phyloP scores from a whole-genome alignment of 495 filamentous ascomycete species.

The Friedmanniomyces endolithicus region DNA sequence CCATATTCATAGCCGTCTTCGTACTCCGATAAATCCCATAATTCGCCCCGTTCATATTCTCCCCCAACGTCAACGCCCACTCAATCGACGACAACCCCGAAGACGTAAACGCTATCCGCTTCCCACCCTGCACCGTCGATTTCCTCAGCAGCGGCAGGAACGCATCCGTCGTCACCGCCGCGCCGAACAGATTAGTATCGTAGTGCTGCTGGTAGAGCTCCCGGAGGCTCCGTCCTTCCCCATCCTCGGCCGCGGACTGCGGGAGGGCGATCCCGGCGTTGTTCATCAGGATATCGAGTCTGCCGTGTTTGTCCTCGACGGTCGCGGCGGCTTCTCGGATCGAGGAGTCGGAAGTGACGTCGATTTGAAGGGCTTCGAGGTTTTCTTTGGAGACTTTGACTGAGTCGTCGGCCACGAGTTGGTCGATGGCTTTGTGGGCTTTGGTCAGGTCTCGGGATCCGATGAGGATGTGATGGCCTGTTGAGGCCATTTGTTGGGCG shows the following conservation, averaged over 20 bases:
- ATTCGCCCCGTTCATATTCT: constrained; percentile 8
- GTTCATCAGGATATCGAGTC: constrained; percentile 25
- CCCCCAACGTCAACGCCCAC: constrained; percentile 18
- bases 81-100: constrained; percentile 29
- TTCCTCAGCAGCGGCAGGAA: constrained; percentile 33
- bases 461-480: constrained; percentile 13
- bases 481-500: constrained; percentile 8
- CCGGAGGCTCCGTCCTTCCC: constrained; percentile 29
- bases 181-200: constrained; percentile 32
- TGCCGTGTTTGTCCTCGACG: constrained; percentile 14
- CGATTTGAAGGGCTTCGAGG: constrained; percentile 14
- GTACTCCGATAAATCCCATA: constrained; percentile 28
- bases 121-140: constrained; percentile 18
- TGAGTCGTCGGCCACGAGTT: neutral
- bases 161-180: constrained; percentile 29
- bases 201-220: constrained; percentile 25
- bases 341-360: constrained; percentile 10
- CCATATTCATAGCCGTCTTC: constrained; percentile 37
- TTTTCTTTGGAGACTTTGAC: constrained; percentile 5
- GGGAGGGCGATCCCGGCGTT: constrained; percentile 27
- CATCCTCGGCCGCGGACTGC: constrained; percentile 14
- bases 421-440: constrained; percentile 12
- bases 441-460: constrained; percentile 13
- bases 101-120: constrained; percentile 33
- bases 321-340: constrained; percentile 8